These are phyloP conservation scores for Cudoniella acicularis DNA, from an alignment of 495 filamentous ascomycete species.

Conservation along the genomic window DNA sequence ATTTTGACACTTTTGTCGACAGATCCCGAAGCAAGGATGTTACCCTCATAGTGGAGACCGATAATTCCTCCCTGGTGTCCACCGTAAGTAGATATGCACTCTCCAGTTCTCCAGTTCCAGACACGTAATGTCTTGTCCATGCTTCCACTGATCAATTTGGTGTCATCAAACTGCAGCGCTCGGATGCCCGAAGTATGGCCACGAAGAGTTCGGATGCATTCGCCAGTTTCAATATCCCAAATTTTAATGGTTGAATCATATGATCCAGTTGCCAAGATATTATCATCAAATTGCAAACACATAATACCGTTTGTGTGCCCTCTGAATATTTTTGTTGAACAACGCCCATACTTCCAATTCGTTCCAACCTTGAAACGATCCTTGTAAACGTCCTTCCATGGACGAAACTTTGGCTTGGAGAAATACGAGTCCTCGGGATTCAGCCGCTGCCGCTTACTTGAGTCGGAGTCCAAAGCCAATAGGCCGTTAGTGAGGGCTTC, in stretches of 20 bases:
- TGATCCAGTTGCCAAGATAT: constrained; percentile 87
- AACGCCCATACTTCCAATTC: constrained; percentile 95
- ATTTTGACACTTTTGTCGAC: constrained; percentile 88
- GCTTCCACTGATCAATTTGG: constrained; percentile 80
- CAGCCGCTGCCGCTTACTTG: constrained; percentile 42
- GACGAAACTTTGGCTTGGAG: constrained; percentile 45
- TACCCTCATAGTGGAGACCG: constrained; percentile 77
- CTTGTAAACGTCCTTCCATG: constrained; percentile 92
- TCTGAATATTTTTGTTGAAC: constrained; percentile 71
- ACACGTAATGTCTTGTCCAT: constrained; percentile 79
- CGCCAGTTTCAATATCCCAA: constrained; percentile 87
- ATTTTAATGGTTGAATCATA: constrained; percentile 95
- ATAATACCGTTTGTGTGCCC: constrained; percentile 95
- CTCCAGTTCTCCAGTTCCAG: constrained; percentile 95
- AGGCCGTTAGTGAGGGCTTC: constrained; percentile 11
- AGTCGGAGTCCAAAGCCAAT: constrained; percentile 6
- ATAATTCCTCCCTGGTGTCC: constrained; percentile 80
- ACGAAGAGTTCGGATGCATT: constrained; percentile 74
- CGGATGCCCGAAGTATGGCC: constrained; percentile 83
- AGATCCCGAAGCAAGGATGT: constrained; percentile 81
- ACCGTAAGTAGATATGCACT: constrained; percentile 75
- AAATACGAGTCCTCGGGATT: constrained; percentile 18
- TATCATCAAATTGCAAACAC: constrained; percentile 93
- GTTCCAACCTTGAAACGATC: constrained; percentile 86
- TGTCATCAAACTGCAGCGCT: constrained; percentile 89